Evolutionary conservation across 2,329 filamentous ascomycete species (phyloP), one percentile per base, ranked within the genome.

Genomic region (Aspergillus sp.): DNA sequence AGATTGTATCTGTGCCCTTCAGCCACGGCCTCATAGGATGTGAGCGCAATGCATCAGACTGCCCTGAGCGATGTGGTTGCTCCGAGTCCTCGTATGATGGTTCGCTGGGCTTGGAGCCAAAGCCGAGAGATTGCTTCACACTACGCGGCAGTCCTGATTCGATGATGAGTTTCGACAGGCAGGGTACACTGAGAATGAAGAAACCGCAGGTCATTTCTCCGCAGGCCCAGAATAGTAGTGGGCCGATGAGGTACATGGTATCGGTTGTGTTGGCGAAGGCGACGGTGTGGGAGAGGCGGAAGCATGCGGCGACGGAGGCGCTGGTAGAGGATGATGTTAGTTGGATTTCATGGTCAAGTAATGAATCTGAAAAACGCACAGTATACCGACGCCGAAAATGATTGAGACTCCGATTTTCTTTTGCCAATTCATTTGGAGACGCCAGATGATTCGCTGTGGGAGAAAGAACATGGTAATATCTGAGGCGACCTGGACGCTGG

Each of bases 121-220:
- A 43, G 39, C 39, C 39, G n/a, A 43, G 39, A 3, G 39, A 21
- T 8, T 19, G n/a, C 15, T 43, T 43, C 39, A 43, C 39, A 9
- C 39, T 17, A 19, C 39, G 39, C 5, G 39, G n/a, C 1, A 63
- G 36, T 2, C 65, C 66, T 1, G 63, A 62, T 17, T 69, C 67
- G 38, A 60, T 71, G 64, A 79, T 60, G 23, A 79, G 69, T 62
- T 77, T 79, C 3, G 78, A 76, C 0, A 78, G 62, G 41, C 73
- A 76, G 5, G 78, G 78, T 38, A 79, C 63, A 53, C 76, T 72
- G 41, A 76, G 60, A 52, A 80, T 76, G 63, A 81, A 76, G 67
- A 82, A 81, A 7, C 76, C 79, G 54, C 77, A 79, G 1, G 79
- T 78, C 74, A 79, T 81, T 61, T 81, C 80, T 4, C 74, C 79